Percentiles rank a stretch among this genome's conserved stretches.
Evolutionary conservation across 2,329 filamentous ascomycete species (phyloP).

Genomic region (Cladophialophora immunda): DNA sequence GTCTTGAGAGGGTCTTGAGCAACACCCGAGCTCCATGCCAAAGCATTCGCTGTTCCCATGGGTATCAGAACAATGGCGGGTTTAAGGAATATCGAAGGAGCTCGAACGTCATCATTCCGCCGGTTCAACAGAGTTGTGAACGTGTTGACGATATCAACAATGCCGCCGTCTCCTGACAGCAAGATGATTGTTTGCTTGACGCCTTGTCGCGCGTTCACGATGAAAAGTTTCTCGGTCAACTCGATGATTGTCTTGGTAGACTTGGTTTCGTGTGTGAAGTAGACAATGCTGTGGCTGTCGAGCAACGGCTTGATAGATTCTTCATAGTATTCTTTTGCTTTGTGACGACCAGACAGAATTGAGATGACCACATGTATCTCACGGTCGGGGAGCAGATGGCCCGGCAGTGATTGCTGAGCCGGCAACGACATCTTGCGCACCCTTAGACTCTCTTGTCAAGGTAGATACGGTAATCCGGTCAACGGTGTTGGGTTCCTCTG

Average conservation of each 20-base stretch:
- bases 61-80: conserved; percentile 66
- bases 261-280: conserved; percentile 70
- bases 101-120: conserved; percentile 37
- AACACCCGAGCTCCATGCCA: conserved; percentile 42
- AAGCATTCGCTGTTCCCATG: conserved; percentile 60
- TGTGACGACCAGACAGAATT: conserved; percentile 69
- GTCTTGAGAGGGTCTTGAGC: conserved; percentile 37
- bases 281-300: conserved; percentile 52
- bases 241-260: conserved; percentile 70
- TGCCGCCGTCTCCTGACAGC: conserved; percentile 85
- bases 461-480: neutral
- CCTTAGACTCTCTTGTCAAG: neutral
- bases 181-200: conserved; percentile 72
- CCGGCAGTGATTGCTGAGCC: neutral
- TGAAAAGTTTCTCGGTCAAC: conserved; percentile 63
- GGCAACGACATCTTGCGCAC: conserved; percentile 3
- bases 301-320: conserved; percentile 66
- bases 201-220: conserved; percentile 59
- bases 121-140: conserved; percentile 49
- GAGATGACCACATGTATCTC: conserved; percentile 72
- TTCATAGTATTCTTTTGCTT: conserved; percentile 65
- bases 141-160: conserved; percentile 82
- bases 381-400: conserved; percentile 37
- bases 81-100: conserved; percentile 50
- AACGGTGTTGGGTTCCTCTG: neutral